Conservation (phyloP, 495 filamentous ascomycete genomes). For the Terfezia boudieri region DNA sequence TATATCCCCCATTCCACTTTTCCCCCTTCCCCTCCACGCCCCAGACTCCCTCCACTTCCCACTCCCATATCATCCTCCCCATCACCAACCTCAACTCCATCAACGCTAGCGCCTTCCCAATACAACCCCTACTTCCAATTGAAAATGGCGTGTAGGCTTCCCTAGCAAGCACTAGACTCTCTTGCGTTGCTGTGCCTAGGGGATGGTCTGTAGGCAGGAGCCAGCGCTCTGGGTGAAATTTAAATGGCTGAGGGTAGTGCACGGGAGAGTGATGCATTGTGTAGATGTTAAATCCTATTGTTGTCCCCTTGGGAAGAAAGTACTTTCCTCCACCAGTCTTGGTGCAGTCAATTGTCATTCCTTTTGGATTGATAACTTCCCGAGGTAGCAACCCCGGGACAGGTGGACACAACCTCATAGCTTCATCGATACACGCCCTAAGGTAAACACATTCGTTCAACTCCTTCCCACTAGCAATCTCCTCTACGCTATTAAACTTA, state of each 20-base stretch:
- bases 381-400: slow-evolving; percentile 34
- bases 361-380: slow-evolving; percentile 31
- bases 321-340: slow-evolving; percentile 25
- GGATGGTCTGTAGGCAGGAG: neutral
- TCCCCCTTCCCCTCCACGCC: slow-evolving; percentile 11
- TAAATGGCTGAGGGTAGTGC: slow-evolving; percentile 31
- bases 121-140: slow-evolving; percentile 33
- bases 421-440: slow-evolving; percentile 40
- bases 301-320: slow-evolving; percentile 26
- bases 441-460: slow-evolving; percentile 32
- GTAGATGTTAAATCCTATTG: slow-evolving; percentile 32
- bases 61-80: slow-evolving; percentile 25
- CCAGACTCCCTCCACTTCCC: slow-evolving; percentile 6
- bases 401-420: slow-evolving; percentile 39
- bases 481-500: slow-evolving; percentile 29
- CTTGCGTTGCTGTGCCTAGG: neutral
- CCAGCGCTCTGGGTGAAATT: slow-evolving; percentile 26
- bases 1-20: slow-evolving; percentile 13
- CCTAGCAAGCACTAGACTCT: slow-evolving; percentile 4
- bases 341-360: slow-evolving; percentile 30
- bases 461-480: slow-evolving; percentile 30
- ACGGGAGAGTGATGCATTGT: slow-evolving; percentile 32
- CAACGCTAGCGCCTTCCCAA: slow-evolving; percentile 35
- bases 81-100: slow-evolving; percentile 32
- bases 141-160: slow-evolving; percentile 34